Evolutionary conservation across 2,329 filamentous ascomycete genomes (phyloP).

Genomic region (Aureobasidium melanogenum): DNA sequence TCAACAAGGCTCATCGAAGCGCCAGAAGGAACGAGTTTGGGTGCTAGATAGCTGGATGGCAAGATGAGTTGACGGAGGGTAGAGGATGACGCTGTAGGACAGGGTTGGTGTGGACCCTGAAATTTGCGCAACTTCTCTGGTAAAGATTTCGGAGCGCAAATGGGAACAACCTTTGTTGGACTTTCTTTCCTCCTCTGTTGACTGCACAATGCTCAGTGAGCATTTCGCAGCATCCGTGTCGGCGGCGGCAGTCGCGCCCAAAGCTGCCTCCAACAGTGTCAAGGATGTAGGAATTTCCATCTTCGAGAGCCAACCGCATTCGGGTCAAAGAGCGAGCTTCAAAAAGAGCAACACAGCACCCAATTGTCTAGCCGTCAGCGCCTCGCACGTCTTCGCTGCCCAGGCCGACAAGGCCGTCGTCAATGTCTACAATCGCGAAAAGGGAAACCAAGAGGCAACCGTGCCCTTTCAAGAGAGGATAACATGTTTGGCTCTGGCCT

Average conservation of each 20-base stretch:
- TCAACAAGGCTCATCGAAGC: no score
- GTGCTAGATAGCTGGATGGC: background rate
- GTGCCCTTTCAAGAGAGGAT: slow-evolving; percentile 85
- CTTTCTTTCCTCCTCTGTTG: background rate
- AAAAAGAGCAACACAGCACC: slow-evolving; percentile 83
- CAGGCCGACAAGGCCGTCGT: slow-evolving; percentile 87
- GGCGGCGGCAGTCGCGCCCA: slow-evolving; percentile 31
- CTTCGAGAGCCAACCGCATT: slow-evolving; percentile 70
- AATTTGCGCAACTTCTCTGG: background rate
- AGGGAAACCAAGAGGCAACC: slow-evolving; percentile 78
- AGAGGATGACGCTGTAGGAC: background rate
- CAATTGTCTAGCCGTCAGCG: slow-evolving; percentile 71
- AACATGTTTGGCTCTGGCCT: slow-evolving; percentile 63
- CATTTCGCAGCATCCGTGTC: slow-evolving; percentile 41
- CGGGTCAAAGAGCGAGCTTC: slow-evolving; percentile 66
- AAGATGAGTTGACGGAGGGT: background rate
- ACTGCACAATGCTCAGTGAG: slow-evolving; percentile 39
- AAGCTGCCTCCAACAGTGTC: slow-evolving; percentile 38
- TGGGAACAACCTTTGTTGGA: background rate
- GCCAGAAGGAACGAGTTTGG: no score
- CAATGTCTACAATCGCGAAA: slow-evolving; percentile 79
- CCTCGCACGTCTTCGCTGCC: slow-evolving; percentile 80
- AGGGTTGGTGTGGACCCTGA: background rate
- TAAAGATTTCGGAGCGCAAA: background rate
- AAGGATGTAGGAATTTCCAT: slow-evolving; percentile 83